phyloP scores from a whole-genome alignment of 1,139 yeast genomes.

The Petasospora fabianii region DNA sequence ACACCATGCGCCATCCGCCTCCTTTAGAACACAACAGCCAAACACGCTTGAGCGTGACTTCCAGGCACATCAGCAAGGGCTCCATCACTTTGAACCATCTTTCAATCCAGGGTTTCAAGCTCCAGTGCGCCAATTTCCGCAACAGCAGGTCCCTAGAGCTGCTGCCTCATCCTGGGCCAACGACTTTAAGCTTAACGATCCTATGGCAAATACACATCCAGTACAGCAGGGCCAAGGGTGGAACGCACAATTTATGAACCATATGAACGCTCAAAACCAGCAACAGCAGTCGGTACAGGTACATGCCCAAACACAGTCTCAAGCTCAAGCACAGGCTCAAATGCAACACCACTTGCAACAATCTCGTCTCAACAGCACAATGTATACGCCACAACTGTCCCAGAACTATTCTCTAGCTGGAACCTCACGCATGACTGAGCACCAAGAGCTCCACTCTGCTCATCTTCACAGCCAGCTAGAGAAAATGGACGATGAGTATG shows the following conservation, averaged over 20 bases:
- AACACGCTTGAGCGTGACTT: constrained; percentile 24
- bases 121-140: constrained; percentile 6
- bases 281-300: constrained; percentile 5
- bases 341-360: constrained; percentile 13
- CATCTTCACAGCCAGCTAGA: constrained; percentile 9
- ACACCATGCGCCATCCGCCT: constrained; percentile 4
- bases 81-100: constrained; percentile 15
- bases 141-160: constrained; percentile 1
- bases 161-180: constrained; percentile 17
- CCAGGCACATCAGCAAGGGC: constrained; percentile 20
- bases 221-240: constrained; percentile 14
- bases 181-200: constrained; percentile 11
- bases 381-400: constrained; percentile 12
- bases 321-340: constrained; percentile 7
- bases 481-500: constrained; percentile 9
- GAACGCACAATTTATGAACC: constrained; percentile 21
- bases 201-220: constrained; percentile 2
- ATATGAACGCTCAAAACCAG: constrained; percentile 6
- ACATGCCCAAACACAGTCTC: constrained; percentile 5
- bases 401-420: constrained; percentile 8
- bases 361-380: constrained; percentile 4
- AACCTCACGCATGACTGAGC: constrained; percentile 8
- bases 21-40: constrained; percentile 18
- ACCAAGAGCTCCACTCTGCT: constrained; percentile 9
- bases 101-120: constrained; percentile 12